Percentiles rank a stretch among this genome's conserved stretches.
phyloP scores from a whole-genome alignment of 192 early-diverging fungal genomes.

The Entomortierella chlamydospora region DNA sequence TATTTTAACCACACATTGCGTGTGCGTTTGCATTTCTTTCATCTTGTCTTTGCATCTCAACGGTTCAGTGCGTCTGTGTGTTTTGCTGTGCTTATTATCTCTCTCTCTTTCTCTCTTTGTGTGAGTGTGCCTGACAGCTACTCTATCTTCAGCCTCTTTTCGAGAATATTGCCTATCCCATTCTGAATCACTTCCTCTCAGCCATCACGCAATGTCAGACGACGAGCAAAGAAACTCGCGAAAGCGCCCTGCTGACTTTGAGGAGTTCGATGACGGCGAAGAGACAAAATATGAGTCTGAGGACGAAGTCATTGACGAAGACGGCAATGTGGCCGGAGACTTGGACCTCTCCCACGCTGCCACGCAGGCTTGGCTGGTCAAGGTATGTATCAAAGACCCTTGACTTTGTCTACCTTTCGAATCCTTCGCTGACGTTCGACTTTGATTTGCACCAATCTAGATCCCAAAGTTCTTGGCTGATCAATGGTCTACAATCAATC shows the following conservation, averaged over 20 bases:
- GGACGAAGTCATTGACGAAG: constrained; percentile 62
- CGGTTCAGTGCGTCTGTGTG: neutral
- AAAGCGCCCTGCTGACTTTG: constrained; percentile 57
- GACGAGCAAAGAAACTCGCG: constrained; percentile 14
- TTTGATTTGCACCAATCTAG: constrained; percentile 19
- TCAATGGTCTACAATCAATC: constrained; percentile 76
- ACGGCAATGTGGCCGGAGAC: constrained; percentile 78
- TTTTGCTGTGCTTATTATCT: neutral
- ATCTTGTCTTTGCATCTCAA: neutral
- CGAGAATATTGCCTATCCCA: neutral
- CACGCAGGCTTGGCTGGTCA: constrained; percentile 93
- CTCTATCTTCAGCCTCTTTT: neutral
- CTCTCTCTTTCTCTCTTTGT: neutral
- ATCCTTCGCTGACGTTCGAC: neutral
- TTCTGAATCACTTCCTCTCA: neutral
- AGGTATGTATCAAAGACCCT: constrained; percentile 53
- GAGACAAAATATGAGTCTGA: constrained; percentile 51
- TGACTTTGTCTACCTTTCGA: neutral
- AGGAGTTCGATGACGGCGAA: constrained; percentile 62
- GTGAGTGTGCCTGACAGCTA: neutral
- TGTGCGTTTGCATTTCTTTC: constrained; percentile 6
- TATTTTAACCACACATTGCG: neutral
- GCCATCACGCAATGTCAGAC: constrained; percentile 33
- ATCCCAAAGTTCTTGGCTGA: constrained; percentile 91
- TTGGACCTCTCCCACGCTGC: constrained; percentile 72